Evolutionary conservation across 805 yeast genomes (phyloP), one percentile per base, ranked within the genome.

Genomic region (Lipomyces lipofer): DNA sequence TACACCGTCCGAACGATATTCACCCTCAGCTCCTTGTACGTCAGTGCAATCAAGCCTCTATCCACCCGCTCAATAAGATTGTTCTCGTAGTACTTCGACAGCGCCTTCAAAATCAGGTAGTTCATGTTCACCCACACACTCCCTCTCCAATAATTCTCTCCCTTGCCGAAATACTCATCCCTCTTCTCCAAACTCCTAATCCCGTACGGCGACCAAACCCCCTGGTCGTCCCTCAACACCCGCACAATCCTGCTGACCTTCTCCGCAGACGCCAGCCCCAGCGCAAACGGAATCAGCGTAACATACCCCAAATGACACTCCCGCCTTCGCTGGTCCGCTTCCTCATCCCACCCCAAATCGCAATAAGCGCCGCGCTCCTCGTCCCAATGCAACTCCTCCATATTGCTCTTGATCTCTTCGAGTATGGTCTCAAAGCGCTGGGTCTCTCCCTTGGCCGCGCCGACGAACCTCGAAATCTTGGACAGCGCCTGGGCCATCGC

Each of bases 101-200:
- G 73, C 3, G 87, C 78, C 49, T 89, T 94, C 40, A 94, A 73
- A 3, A 84, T 75, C 69, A 94, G 73, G 66, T 89, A 92, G 73
- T 94, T 94, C 66, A 94, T 86, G 68, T 90, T 87, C 63, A 90
- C 75, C 98, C 98, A 94, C 25, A 94, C 77, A 17, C 95, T 88
- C 0, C 97, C 94, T 59, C 96, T 80, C 99, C 99, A 94, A 73
- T 94, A 94, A 70, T 92, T 84, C 66, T 94, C 99, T 6, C 78
- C 92, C 0, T 84, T 80, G 51, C 86, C 86, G 71, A 85, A 94
- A 54, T 66, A 72, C 19, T 73, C 73, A 63, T 87, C 91, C 4
- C 75, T 63, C 64, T 81, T 82, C 0, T 96, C 86, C 33, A 94
- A 73, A 0, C 96, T 86, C 59, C 96, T 76, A 33, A 94, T 74